Evolutionary conservation across 345 rosid species (phyloP).

Genomic region (Sisymbrium irio): DNA sequence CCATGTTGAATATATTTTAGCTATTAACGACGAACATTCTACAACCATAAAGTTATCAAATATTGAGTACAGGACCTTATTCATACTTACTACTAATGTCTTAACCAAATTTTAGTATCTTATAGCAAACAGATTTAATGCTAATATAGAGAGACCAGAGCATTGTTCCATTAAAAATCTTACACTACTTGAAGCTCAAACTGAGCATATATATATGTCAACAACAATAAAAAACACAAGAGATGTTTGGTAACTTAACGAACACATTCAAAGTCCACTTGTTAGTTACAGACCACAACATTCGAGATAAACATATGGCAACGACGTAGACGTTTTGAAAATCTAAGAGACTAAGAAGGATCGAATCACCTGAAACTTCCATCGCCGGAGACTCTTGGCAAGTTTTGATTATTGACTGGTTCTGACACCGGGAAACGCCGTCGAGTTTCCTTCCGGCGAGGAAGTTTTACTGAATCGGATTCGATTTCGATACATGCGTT

Average conservation of each 20-base stretch:
- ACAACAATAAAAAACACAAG: background rate
- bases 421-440: too few species aligned
- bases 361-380: too few species aligned
- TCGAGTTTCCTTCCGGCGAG: too few species aligned
- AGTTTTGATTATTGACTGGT: too few species aligned
- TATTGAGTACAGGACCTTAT: background rate
- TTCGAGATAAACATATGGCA: too few species aligned
- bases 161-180: background rate
- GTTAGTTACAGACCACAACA: too few species aligned
- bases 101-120: background rate
- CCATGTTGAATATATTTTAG: background rate
- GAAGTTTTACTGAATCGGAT: too few species aligned
- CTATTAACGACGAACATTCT: background rate
- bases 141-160: background rate
- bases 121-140: background rate
- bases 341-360: too few species aligned
- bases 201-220: background rate
- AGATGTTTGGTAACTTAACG: background rate
- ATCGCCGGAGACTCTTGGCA: too few species aligned
- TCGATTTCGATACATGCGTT: too few species aligned
- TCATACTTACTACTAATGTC: background rate
- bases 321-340: too few species aligned
- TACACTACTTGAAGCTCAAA: background rate
- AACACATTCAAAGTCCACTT: too few species aligned
- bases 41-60: background rate